Percentiles rank a stretch among this genome's conserved stretches.
These are phyloP conservation scores for Ascochyta viciae-villosae DNA, from an alignment of 2,329 filamentous ascomycete genomes.

Conservation along the genomic window DNA sequence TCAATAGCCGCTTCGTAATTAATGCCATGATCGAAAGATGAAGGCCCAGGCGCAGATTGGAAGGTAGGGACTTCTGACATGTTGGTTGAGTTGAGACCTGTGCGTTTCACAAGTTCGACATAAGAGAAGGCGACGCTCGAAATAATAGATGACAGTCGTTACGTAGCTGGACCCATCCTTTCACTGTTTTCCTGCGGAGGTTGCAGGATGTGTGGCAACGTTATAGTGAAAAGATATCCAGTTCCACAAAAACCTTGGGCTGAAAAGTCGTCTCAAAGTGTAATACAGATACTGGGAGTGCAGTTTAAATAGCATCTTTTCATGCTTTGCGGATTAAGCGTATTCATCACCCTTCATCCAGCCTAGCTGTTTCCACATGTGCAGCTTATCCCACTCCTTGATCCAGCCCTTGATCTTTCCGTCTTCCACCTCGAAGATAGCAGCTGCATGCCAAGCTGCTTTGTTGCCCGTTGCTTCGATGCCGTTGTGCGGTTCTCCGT, in stretches of 20 bases:
- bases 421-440: constrained; percentile 49
- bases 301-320: no score
- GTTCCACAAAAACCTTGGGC: no score
- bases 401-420: constrained; percentile 48
- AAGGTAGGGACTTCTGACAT: background rate
- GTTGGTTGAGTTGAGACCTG: background rate
- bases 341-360: constrained; percentile 23
- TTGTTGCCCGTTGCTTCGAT: constrained; percentile 42
- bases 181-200: no score
- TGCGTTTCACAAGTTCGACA: no score
- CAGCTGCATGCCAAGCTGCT: constrained; percentile 48
- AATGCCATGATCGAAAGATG: background rate
- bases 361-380: constrained; percentile 25
- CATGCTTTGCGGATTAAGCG: background rate
- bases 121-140: no score
- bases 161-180: no score
- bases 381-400: constrained; percentile 48
- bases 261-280: no score
- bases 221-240: no score
- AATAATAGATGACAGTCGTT: no score
- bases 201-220: no score
- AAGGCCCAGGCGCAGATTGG: background rate
- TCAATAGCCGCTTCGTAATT: background rate
- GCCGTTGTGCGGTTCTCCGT: constrained; percentile 46
- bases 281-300: no score